phyloP scores from a whole-genome alignment of 2,329 filamentous ascomycete species.

The Colletotrichum eremochloae region DNA sequence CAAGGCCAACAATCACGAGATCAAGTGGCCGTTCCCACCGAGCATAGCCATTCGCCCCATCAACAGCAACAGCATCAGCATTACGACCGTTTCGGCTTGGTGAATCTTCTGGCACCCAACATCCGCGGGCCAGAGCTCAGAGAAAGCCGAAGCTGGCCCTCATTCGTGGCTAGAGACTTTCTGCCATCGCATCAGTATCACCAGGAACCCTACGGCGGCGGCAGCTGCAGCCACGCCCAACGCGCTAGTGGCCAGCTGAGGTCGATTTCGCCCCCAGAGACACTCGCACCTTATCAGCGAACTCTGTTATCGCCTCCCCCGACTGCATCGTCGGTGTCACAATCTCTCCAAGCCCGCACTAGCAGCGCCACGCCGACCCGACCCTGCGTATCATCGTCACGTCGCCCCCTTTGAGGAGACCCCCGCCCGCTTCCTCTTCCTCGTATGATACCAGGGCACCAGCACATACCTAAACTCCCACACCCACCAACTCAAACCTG shows the following conservation, averaged over 20 bases:
- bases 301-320: slow-evolving; percentile 30
- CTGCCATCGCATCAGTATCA: slow-evolving; percentile 27
- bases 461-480: neutral
- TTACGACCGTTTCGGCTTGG: slow-evolving; percentile 25
- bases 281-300: slow-evolving; percentile 33
- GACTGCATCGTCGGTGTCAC: slow-evolving; percentile 40
- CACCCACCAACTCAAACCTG: neutral
- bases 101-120: slow-evolving; percentile 16
- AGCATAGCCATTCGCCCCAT: slow-evolving; percentile 34
- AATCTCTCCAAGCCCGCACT: slow-evolving; percentile 29
- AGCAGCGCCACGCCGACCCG: slow-evolving; percentile 36
- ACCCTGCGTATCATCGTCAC: slow-evolving; percentile 37
- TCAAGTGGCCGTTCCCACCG: slow-evolving; percentile 9
- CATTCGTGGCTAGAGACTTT: slow-evolving; percentile 26
- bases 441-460: slow-evolving; percentile 13
- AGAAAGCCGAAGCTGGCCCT: neutral
- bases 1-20: slow-evolving; percentile 29
- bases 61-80: slow-evolving; percentile 20
- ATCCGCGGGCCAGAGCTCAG: neutral
- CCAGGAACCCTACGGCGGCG: slow-evolving; percentile 3
- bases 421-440: neutral
- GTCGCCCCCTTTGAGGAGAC: slow-evolving; percentile 28
- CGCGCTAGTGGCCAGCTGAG: slow-evolving; percentile 35
- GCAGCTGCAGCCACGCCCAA: slow-evolving; percentile 3
- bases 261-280: slow-evolving; percentile 26